These are phyloP conservation scores for Penicillium griseofulvum DNA, from an alignment of 2,329 filamentous ascomycete genomes.

Conservation along the genomic window DNA sequence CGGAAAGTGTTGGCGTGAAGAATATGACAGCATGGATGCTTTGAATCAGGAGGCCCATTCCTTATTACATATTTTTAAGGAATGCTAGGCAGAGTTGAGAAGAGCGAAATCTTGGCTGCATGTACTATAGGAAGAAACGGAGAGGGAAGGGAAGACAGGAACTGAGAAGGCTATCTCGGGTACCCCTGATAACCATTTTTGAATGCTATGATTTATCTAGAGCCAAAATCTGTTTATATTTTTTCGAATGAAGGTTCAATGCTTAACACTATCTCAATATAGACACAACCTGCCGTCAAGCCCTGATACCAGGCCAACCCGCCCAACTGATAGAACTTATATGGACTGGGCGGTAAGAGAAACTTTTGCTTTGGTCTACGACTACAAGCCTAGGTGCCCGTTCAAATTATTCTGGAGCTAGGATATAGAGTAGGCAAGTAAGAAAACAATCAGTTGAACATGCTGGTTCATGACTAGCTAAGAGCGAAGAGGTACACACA, in stretches of 20 bases:
- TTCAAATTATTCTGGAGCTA: not conserved
- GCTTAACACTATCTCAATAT: not conserved
- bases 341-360: not conserved
- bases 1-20: not conserved
- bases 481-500: slow-evolving; percentile 2
- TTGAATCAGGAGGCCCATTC: not conserved
- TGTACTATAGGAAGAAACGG: not conserved
- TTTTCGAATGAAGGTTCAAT: not conserved
- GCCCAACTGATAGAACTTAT: not conserved
- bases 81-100: not conserved
- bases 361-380: not conserved
- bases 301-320: no score
- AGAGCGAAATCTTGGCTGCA: not conserved
- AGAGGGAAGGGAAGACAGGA: not conserved
- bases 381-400: not conserved
- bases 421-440: not conserved
- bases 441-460: not conserved
- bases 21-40: not conserved
- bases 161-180: not conserved
- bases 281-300: no score
- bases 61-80: not conserved
- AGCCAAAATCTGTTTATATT: not conserved
- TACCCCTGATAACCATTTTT: not conserved
- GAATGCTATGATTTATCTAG: not conserved
- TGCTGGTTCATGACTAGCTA: slow-evolving; percentile 12